Evolutionary conservation across 805 yeast genomes (phyloP), one percentile per base, ranked within the genome.

Genomic region (Ogataea allantospora): DNA sequence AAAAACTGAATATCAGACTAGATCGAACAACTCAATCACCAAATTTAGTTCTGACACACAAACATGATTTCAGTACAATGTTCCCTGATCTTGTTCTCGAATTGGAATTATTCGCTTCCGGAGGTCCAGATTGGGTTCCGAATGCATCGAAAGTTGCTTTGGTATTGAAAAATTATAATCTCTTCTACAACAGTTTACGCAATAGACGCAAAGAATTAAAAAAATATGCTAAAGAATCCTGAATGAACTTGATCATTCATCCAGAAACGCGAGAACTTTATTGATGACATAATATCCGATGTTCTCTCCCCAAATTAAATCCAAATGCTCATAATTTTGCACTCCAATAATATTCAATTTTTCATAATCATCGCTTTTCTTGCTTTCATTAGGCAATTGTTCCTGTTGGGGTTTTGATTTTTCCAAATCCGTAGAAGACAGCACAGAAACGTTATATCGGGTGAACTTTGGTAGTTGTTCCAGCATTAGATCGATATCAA

Each of bases 291-390:
- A 54, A 4, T 53, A 46, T 19, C 68, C 75, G 3, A 83, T 83
- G 37, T 79, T 75, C 17, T 71, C 65, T n/a, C 96, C 97, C 99
- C 99, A 91, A 9, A 91, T 66, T 45, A 91, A 73, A 57, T 93
- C 99, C 44, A 91, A 65, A 63, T 91, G 99, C 62, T 91, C 99
- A 57, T 89, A 86, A 14, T 67, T 67, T 1, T 67, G 70, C 0
- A 91, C 78, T 1, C 84, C 80, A 18, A 77, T 67, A 10, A 62
- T 48, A 6, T 46, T 40, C 9, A 21, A 8, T 16, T 22, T 5
- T 14, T 38, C 28, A 21, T 16, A 24, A 17, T 33, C 27, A 16
- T 30, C 32, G 9, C 21, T 19, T 19, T 20, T 22, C 15, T 20
- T 33, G 15, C 43, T 48, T 8, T 49, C 32, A 18, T n/a, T 12